Conservation (phyloP, 768 basidiomycete species). For the Amanita pallidorosea region DNA sequence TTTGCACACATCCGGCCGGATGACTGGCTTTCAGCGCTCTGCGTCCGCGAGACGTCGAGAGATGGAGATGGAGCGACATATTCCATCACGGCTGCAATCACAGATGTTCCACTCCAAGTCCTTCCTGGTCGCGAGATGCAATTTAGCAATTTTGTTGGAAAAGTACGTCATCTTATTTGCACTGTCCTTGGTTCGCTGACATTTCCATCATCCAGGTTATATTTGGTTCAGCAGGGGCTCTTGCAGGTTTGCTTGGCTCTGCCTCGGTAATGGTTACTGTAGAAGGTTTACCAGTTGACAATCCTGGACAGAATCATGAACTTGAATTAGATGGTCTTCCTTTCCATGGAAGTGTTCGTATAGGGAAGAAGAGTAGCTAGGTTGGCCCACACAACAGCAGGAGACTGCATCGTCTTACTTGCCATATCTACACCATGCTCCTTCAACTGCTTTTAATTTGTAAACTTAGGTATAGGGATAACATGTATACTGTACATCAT, state of each 20-base stretch:
- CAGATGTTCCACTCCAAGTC: slow-evolving; percentile 68
- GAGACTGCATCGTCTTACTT: background rate
- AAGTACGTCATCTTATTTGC: slow-evolving; percentile 33
- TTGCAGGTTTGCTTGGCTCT: slow-evolving; percentile 57
- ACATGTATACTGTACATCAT: too few relatives aligned
- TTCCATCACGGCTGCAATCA: slow-evolving; percentile 51
- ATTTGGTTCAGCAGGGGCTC: slow-evolving; percentile 51
- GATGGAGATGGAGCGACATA: slow-evolving; percentile 45
- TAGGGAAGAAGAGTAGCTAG: slow-evolving; percentile 42
- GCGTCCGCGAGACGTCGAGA: slow-evolving; percentile 27
- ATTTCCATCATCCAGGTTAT: slow-evolving; percentile 39
- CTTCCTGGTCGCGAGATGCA: slow-evolving; percentile 68
- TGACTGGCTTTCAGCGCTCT: slow-evolving; percentile 47
- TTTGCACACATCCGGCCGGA: slow-evolving; percentile 69
- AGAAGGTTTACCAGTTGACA: slow-evolving; percentile 45
- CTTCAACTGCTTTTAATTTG: background rate
- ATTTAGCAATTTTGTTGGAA: slow-evolving; percentile 67
- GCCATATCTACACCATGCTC: background rate
- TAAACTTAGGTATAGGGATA: too few relatives aligned
- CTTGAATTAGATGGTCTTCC: slow-evolving; percentile 57
- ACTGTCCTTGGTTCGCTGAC: background rate
- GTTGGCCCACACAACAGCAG: background rate
- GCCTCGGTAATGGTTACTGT: slow-evolving; percentile 52
- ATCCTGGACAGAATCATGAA: slow-evolving; percentile 21
- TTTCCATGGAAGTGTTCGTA: slow-evolving; percentile 51